These are phyloP conservation scores for Achaetomium macrosporum DNA, from an alignment of 2,329 filamentous ascomycete species.

Conservation along the genomic window DNA sequence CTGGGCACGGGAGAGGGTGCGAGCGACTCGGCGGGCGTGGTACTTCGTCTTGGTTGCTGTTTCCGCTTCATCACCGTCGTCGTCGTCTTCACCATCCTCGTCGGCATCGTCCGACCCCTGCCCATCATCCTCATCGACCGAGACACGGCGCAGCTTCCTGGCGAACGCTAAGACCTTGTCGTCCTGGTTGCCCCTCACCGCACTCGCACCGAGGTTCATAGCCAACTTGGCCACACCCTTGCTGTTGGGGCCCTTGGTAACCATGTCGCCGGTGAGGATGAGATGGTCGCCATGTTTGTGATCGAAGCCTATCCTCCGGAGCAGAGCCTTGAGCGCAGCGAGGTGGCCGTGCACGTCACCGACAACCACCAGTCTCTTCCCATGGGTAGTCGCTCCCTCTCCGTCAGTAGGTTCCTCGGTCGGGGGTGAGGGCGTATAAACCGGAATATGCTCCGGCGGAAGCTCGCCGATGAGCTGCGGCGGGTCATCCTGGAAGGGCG, in stretches of 20 bases:
- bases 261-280: slow-evolving; percentile 69
- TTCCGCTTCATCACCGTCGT: slow-evolving; percentile 10
- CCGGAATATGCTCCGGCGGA: slow-evolving; percentile 27
- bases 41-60: slow-evolving; percentile 5
- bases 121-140: not conserved
- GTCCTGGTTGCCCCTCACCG: slow-evolving; percentile 89
- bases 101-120: slow-evolving; percentile 4
- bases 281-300: slow-evolving; percentile 59
- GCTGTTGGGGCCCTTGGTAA: slow-evolving; percentile 84
- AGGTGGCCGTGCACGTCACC: slow-evolving; percentile 93
- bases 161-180: slow-evolving; percentile 71
- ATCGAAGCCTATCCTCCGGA: slow-evolving; percentile 62
- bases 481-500: slow-evolving; percentile 30
- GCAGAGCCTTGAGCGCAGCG: slow-evolving; percentile 56
- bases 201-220: slow-evolving; percentile 67
- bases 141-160: slow-evolving; percentile 28
- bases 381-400: slow-evolving; percentile 16
- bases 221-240: slow-evolving; percentile 69
- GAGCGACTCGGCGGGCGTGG: slow-evolving; percentile 40
- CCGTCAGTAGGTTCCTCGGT: slow-evolving; percentile 23
- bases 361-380: slow-evolving; percentile 67
- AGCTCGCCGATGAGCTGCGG: slow-evolving; percentile 28
- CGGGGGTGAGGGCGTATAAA: slow-evolving; percentile 23
- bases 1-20: slow-evolving; percentile 51
- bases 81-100: slow-evolving; percentile 7